Percentiles rank a stretch among this genome's conserved stretches.
Evolutionary conservation across 2,329 filamentous ascomycete species (phyloP).

Genomic region (Calonectria honghensis): DNA sequence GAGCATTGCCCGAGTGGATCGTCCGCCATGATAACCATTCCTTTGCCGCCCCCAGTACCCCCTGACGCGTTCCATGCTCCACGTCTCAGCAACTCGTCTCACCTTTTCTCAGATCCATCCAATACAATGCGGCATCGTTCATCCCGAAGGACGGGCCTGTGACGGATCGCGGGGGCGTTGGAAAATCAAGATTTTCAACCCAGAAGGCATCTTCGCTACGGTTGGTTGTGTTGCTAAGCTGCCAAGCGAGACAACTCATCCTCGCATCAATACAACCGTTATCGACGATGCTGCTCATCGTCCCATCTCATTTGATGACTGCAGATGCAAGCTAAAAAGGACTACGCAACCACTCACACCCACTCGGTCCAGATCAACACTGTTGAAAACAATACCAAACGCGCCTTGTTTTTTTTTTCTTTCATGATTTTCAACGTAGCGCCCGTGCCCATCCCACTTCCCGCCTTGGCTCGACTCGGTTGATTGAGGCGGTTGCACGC

Average conservation of each 20-base stretch:
- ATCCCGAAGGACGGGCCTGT: constrained; percentile 17
- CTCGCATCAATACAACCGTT: constrained; percentile 5
- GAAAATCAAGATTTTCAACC: constrained; percentile 34
- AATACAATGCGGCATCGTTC: constrained; percentile 29
- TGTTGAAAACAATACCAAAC: constrained; percentile 1
- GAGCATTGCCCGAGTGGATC: constrained; percentile 43
- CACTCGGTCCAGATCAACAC: background rate
- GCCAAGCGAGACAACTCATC: constrained; percentile 31
- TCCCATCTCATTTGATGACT: constrained; percentile 22
- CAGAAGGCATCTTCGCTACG: constrained; percentile 11
- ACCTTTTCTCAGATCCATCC: constrained; percentile 31
- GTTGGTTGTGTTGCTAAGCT: constrained; percentile 26
- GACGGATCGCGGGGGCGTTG: constrained; percentile 1
- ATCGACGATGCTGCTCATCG: constrained; percentile 22
- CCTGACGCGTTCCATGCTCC: constrained; percentile 52
- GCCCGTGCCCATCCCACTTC: constrained; percentile 15
- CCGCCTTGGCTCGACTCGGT: constrained; percentile 3
- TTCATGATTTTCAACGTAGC: constrained; percentile 21
- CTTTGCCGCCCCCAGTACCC: constrained; percentile 40
- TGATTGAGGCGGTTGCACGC: constrained; percentile 27
- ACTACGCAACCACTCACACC: constrained; percentile 23
- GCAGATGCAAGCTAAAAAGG: constrained; percentile 27
- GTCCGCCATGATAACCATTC: constrained; percentile 47
- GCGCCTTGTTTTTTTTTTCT: background rate
- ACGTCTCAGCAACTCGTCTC: constrained; percentile 34